Conservation (phyloP, 495 filamentous ascomycete species). For the Physcia stellaris region DNA sequence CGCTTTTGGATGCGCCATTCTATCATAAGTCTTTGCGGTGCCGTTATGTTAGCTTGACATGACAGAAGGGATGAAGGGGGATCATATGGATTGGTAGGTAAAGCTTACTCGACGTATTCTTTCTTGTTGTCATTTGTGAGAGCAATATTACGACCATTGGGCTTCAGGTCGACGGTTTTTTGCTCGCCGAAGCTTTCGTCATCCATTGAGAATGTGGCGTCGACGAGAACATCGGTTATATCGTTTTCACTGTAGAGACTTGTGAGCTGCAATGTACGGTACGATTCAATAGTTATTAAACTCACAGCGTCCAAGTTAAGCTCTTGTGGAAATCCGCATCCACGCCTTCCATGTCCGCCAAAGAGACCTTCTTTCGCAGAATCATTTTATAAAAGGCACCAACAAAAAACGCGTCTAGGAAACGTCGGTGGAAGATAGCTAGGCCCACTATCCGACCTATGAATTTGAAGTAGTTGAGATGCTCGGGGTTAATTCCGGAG, state of each 20-base stretch:
- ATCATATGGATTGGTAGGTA: no score
- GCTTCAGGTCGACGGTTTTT: slow-evolving; percentile 82
- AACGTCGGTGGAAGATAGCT: slow-evolving; percentile 95
- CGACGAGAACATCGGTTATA: slow-evolving; percentile 74
- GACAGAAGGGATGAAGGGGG: neutral
- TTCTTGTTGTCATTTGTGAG: slow-evolving; percentile 96
- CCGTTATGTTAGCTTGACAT: neutral
- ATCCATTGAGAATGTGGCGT: slow-evolving; percentile 89
- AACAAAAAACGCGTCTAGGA: slow-evolving; percentile 98
- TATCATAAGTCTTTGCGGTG: slow-evolving; percentile 58
- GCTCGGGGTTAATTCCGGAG: slow-evolving; percentile 97
- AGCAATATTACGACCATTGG: slow-evolving; percentile 76
- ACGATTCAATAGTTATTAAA: no score
- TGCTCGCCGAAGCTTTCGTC: slow-evolving; percentile 96
- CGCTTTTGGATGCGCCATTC: slow-evolving; percentile 99
- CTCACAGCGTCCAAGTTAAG: slow-evolving; percentile 82
- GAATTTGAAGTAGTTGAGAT: slow-evolving; percentile 99
- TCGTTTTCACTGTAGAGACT: slow-evolving; percentile 96
- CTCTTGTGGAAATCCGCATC: slow-evolving; percentile 95
- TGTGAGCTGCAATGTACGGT: no score
- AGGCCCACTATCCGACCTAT: slow-evolving; percentile 95
- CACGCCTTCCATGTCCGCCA: slow-evolving; percentile 98
- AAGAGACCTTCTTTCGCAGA: slow-evolving; percentile 75
- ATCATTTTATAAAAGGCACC: slow-evolving; percentile 99
- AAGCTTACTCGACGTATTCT: slow-evolving; percentile 76